Conservation (phyloP, 23 red algal species). For the Gracilariopsis chorda region DNA sequence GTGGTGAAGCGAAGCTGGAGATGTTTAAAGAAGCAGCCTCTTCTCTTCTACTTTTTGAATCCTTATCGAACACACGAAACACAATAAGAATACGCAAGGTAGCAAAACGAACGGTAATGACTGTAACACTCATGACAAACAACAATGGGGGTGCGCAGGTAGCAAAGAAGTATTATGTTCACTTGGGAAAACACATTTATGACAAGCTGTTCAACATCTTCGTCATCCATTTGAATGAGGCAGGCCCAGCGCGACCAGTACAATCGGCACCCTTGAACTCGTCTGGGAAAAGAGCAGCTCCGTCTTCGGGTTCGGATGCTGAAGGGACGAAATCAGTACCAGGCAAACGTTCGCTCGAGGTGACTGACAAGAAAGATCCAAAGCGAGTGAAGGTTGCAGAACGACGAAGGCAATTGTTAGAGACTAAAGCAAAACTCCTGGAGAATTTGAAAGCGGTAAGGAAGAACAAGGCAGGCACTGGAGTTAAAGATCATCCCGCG, state of each 20-base stretch:
- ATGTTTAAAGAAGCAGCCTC: conserved; percentile 17
- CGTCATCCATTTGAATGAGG: not conserved
- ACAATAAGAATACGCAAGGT: not conserved
- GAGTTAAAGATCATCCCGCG: not conserved
- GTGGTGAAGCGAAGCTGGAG: not conserved
- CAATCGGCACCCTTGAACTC: not conserved
- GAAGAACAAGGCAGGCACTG: not conserved
- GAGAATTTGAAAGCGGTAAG: not conserved
- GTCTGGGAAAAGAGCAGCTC: not conserved
- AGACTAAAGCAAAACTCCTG: not conserved
- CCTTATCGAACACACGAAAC: not conserved
- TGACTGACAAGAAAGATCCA: not conserved
- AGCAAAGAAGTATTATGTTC: conserved; percentile 1
- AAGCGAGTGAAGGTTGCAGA: not conserved
- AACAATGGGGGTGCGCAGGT: conserved; percentile 7
- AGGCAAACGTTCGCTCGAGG: not conserved
- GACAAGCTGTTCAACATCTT: conserved; percentile 5
- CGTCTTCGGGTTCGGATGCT: not conserved
- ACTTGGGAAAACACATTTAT: not conserved
- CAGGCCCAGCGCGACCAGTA: not conserved
- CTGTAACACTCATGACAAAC: not conserved
- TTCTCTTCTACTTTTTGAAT: conserved; percentile 3
- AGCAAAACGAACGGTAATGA: not conserved
- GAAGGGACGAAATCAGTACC: not conserved
- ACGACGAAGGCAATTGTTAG: not conserved